Evolutionary conservation across 2,329 filamentous ascomycete species (phyloP), one percentile per base, ranked within the genome.

Genomic region (Setomelanomma holmii): DNA sequence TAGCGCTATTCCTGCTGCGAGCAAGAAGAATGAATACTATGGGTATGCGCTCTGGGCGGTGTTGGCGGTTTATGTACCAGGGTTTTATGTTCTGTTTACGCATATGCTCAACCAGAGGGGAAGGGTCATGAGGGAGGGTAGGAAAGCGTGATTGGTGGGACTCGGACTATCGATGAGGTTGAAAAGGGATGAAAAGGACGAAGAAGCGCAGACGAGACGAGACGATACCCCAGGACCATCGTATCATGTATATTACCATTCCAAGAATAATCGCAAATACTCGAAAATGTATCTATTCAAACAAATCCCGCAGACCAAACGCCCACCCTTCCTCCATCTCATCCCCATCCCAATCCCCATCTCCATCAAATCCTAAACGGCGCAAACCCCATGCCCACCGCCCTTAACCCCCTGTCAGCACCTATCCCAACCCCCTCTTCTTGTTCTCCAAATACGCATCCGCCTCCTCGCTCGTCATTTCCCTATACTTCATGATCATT

Each of bases 31-130:
- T 67, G 79, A 71, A 57, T 77, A 75, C 67, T 85, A 81, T 66
- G 83, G 82, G 48, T 87, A 81, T 66, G 79, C 82, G 48, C 76
- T 93, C 63, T 85, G 86, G 67, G 80, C 76, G 5, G 83, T 93
- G 30, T 68, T 96, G 65, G 82, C 83, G 4, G 81, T 91, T 49
- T 97, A 96, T 75, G 83, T 96, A 39, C 92, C 92, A 39, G 91
- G 79, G 69, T 85, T 90, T 4, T 96, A 95, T 68, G 84, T 96
- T 49, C 78, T 98, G 51, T 98, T 95, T 73, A 91, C 90, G 19
- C 90, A 99, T 76, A 98, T 99, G 95, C 90, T 98, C 82, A 82
- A 83, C 56, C 95, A 99, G 82, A 83, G 93, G 64, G 83, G 85
- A 61, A 96, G 91, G 83, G 85, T 93, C 47, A 80, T 91, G 79